phyloP scores from a whole-genome alignment of 1,284 basidiomycete species.

The Gymnopus androsaceus region DNA sequence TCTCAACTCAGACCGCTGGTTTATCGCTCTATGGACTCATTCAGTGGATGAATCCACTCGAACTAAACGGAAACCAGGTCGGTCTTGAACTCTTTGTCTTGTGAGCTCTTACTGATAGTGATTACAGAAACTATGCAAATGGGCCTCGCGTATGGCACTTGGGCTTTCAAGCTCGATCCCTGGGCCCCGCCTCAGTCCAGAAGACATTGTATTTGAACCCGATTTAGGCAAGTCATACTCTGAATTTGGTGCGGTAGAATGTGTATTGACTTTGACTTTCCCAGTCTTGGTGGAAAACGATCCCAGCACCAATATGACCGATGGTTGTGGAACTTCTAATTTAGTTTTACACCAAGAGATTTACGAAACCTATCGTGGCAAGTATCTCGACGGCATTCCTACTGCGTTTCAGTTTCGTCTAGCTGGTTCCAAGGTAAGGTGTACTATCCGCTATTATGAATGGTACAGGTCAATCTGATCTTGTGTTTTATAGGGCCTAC shows the following conservation, averaged over 20 bases:
- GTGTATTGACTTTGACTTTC: not conserved
- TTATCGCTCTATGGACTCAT: conserved; percentile 33
- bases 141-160: conserved; percentile 39
- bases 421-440: conserved; percentile 35
- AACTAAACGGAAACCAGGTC: conserved; percentile 36
- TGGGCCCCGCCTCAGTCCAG: conserved; percentile 29
- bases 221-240: conserved; percentile 35
- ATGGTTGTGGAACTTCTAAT: conserved; percentile 45
- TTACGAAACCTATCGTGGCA: conserved; percentile 22
- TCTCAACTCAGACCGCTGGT: not conserved
- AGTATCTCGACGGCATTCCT: conserved; percentile 31
- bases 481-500: conserved; percentile 29
- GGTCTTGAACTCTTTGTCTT: not conserved
- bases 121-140: conserved; percentile 40
- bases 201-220: conserved; percentile 26
- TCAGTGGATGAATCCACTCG: conserved; percentile 36
- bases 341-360: conserved; percentile 30
- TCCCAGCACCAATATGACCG: conserved; percentile 39
- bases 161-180: conserved; percentile 43
- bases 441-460: not conserved
- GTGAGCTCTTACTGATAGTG: not conserved
- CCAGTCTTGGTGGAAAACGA: conserved; percentile 17
- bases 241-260: not conserved
- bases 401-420: conserved; percentile 44
- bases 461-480: not conserved